Conservation (phyloP, 108 stramenopile genomes). For the Nitzschia sp. region DNA sequence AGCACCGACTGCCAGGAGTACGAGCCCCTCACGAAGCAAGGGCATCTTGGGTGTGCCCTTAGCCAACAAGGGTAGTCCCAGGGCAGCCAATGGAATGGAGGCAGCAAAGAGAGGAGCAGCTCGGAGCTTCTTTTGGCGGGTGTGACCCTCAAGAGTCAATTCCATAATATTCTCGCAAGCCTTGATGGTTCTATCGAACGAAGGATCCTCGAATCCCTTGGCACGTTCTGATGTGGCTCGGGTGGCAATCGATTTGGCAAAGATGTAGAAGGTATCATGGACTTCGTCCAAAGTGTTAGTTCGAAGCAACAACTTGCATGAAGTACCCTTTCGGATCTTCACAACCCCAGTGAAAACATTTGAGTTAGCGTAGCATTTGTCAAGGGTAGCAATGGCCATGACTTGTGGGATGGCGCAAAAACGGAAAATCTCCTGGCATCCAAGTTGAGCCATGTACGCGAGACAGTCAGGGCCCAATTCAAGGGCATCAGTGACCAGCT, state of each 20-base stretch:
- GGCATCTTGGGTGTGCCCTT: background rate
- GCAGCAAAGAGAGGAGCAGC: constrained; percentile 19
- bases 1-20: constrained; percentile 27
- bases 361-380: constrained; percentile 88
- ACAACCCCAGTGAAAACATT: constrained; percentile 98
- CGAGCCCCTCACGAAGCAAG: constrained; percentile 15
- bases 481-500: constrained; percentile 96
- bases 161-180: constrained; percentile 69
- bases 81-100: constrained; percentile 10
- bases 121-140: constrained; percentile 20
- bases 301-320: constrained; percentile 72
- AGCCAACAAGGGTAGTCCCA: background rate
- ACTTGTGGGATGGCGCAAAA: constrained; percentile 99
- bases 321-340: constrained; percentile 90
- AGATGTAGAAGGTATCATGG: constrained; percentile 68
- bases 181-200: constrained; percentile 66
- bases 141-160: constrained; percentile 44
- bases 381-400: constrained; percentile 99
- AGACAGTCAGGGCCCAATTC: constrained; percentile 93
- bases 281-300: constrained; percentile 73
- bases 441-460: constrained; percentile 82
- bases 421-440: constrained; percentile 87
- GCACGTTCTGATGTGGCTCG: constrained; percentile 47
- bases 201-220: constrained; percentile 69
- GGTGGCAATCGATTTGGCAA: constrained; percentile 52